Evolutionary conservation across 306 rosid species (phyloP).

Genomic region (cucumber (Cucumis sativus)): Cucumber_9930_V3 NC_026655.2:1566501-1567000

Average conservation of each 20-base stretch:
- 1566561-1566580: background rate
- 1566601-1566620: background rate
- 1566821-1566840: background rate
- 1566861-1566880: background rate
- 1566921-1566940: background rate
- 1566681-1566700: background rate
- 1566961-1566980: background rate
- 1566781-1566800: background rate
- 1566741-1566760: background rate
- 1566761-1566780: background rate
- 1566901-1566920: background rate
- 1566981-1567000: background rate
- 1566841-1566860: background rate
- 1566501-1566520: background rate
- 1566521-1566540: background rate
- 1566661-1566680: background rate
- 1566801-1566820: background rate
- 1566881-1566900: background rate
- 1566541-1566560: background rate
- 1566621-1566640: background rate
- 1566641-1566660: background rate
- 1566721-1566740: background rate
- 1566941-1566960: background rate
- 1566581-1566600: background rate
- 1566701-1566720: background rate